phyloP scores from a whole-genome alignment of 768 basidiomycete species.

The Tulasnella calospora region DNA sequence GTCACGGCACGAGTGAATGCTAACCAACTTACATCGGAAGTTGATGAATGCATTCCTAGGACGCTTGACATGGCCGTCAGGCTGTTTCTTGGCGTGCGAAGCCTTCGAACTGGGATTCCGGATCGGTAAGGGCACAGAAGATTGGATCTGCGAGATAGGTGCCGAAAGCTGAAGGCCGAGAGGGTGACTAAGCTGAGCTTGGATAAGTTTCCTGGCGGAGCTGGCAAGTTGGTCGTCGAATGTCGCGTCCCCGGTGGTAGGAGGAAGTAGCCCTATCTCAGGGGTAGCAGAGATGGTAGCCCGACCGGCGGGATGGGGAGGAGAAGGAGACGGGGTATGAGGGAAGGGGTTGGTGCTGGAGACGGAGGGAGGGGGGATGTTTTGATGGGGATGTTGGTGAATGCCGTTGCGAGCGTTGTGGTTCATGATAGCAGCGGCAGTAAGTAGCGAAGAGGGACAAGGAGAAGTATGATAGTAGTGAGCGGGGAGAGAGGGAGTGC shows the following conservation, averaged over 20 bases:
- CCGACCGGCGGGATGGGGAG: neutral
- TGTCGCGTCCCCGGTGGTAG: neutral
- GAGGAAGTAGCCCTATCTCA: neutral
- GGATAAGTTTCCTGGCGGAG: neutral
- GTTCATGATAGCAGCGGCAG: neutral
- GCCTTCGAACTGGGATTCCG: neutral
- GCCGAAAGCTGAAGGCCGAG: neutral
- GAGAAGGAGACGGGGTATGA: neutral
- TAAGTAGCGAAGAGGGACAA: neutral
- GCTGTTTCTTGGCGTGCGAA: conserved; percentile 23
- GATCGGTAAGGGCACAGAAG: neutral
- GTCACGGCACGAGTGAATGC: conserved; percentile 36
- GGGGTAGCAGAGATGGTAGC: neutral
- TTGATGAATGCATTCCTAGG: conserved; percentile 44
- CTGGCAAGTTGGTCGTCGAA: neutral
- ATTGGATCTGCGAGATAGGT: neutral
- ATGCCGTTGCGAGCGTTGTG: neutral
- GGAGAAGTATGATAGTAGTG: neutral
- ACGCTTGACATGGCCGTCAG: conserved; percentile 36
- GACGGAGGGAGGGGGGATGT: neutral
- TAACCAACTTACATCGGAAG: conserved; percentile 39
- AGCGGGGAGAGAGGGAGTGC: neutral
- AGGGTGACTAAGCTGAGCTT: neutral
- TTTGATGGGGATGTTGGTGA: neutral
- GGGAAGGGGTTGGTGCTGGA: neutral